phyloP scores from a whole-genome alignment of 306 rosid genomes.

The Nissolia schottii region DNA sequence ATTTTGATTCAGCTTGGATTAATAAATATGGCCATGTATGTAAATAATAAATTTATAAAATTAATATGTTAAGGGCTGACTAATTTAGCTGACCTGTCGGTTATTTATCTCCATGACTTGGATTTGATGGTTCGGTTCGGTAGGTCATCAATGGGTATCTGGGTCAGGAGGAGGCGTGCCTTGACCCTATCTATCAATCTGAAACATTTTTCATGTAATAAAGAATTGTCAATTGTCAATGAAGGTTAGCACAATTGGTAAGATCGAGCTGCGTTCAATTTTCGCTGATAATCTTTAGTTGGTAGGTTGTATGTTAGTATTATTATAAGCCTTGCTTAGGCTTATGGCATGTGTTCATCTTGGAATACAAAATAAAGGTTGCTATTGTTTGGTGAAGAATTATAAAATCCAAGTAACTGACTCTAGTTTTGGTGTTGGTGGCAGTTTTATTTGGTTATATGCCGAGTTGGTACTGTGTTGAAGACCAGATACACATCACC shows the following conservation, averaged over 20 bases:
- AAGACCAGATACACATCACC: conserved; percentile 80
- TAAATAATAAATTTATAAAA: background rate
- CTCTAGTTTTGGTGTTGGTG: conserved; percentile 13
- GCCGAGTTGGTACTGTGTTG: conserved; percentile 79
- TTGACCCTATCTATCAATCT: no score
- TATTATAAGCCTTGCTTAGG: background rate
- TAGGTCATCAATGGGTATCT: no score
- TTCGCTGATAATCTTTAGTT: background rate
- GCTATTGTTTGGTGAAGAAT: conserved; percentile 11
- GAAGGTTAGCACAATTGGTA: background rate
- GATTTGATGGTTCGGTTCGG: no score
- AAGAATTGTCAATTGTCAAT: no score
- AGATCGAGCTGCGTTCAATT: background rate
- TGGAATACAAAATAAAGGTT: background rate
- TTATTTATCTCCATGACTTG: no score
- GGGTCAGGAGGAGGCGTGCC: no score
- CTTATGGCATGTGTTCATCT: background rate
- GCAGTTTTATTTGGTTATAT: conserved; percentile 62
- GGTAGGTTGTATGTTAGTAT: background rate
- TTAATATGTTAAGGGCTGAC: background rate
- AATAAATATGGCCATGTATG: background rate
- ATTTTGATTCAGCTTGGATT: background rate
- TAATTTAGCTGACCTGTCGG: background rate
- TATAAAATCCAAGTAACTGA: background rate
- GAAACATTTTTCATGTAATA: no score